Conservation (phyloP, 495 filamentous ascomycete species). For the Penicillium manginii region DNA sequence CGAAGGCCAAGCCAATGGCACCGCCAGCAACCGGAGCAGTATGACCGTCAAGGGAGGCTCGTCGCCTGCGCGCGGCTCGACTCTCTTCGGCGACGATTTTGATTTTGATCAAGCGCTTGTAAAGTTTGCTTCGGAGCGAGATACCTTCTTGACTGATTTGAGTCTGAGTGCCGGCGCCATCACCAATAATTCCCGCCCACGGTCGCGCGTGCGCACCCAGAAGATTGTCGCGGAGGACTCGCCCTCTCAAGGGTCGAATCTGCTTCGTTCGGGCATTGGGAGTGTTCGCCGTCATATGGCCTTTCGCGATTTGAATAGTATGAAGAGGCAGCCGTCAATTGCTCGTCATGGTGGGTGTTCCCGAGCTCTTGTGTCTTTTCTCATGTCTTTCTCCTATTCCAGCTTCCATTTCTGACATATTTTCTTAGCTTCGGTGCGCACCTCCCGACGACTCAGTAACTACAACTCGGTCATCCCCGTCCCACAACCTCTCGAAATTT, state of each 20-base stretch:
- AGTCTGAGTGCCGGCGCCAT: constrained; percentile 85
- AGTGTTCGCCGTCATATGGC: constrained; percentile 88
- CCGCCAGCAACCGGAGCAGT: constrained; percentile 86
- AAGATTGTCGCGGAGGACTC: constrained; percentile 79
- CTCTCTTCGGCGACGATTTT: constrained; percentile 59
- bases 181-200: constrained; percentile 68
- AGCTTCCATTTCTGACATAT: not conserved
- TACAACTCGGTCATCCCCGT: constrained; percentile 98
- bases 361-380: no score
- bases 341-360: constrained; percentile 72
- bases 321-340: constrained; percentile 82
- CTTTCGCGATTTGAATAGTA: constrained; percentile 90
- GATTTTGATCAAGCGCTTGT: constrained; percentile 91
- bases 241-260: constrained; percentile 39
- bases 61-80: constrained; percentile 41
- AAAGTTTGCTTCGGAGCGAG: constrained; percentile 93
- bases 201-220: constrained; percentile 76
- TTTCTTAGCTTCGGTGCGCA: constrained; percentile 78
- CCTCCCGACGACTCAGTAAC: constrained; percentile 87
- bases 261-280: constrained; percentile 62
- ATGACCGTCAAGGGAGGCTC: constrained; percentile 72
- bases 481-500: constrained; percentile 84
- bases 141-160: constrained; percentile 90
- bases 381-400: not conserved
- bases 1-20: constrained; percentile 54